phyloP scores from a whole-genome alignment of 2,329 filamentous ascomycete genomes.

The Fusarium fracticaudum region DNA sequence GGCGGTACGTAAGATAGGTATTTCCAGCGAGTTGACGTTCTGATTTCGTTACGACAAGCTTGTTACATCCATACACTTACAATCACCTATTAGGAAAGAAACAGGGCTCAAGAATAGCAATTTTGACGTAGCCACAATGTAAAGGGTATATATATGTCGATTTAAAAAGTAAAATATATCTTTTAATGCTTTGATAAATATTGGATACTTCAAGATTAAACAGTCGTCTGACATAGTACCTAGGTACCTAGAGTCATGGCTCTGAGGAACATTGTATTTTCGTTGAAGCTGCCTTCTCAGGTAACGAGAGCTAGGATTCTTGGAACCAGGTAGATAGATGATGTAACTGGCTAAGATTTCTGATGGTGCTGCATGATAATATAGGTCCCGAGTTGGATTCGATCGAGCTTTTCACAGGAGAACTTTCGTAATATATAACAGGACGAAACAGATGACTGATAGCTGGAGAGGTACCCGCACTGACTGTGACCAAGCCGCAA shows the following conservation, averaged over 20 bases:
- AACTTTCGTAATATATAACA: background rate
- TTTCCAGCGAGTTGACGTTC: background rate
- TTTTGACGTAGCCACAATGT: background rate
- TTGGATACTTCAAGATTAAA: background rate
- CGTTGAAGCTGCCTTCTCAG: constrained; percentile 2
- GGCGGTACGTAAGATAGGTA: background rate
- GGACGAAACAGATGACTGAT: background rate
- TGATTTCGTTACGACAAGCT: background rate
- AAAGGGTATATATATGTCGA: background rate
- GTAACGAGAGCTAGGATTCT: constrained; percentile 4
- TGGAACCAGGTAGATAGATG: background rate
- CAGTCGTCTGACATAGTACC: background rate
- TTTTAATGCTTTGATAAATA: background rate
- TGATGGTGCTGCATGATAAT: background rate
- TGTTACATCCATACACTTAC: background rate
- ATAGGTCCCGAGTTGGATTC: background rate
- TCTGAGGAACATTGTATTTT: background rate
- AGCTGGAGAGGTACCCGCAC: background rate
- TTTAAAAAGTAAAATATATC: background rate
- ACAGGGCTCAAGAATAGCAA: background rate
- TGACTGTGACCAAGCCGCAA: background rate
- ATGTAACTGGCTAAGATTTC: background rate
- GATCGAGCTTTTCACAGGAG: background rate
- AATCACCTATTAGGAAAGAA: background rate
- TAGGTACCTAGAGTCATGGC: background rate